Base-by-base conservation (phyloP, 345 rosid species). In the Lepidium africanum region DNA sequence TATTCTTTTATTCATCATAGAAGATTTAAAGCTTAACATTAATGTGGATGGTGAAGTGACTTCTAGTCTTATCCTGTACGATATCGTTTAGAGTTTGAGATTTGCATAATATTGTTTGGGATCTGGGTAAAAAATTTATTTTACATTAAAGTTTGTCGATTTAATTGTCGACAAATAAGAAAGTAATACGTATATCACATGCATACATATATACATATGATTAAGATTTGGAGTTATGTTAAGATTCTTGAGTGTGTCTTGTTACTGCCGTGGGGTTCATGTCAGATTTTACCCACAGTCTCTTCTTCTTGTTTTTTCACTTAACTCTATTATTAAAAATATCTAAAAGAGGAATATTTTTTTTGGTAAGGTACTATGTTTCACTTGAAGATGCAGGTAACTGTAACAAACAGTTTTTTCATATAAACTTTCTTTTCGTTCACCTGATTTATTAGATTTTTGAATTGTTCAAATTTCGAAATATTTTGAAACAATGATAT, bases 181-280 rank as follows among this genome's bases (percentile, higher is more conserved):
- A n/a, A n/a, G n/a, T n/a, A n/a, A n/a, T n/a, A n/a, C n/a, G n/a
- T n/a, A n/a, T n/a, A n/a, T n/a, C n/a, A n/a, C n/a, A n/a, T n/a
- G n/a, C n/a, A n/a, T 25, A 25, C 4, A 25, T 51, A 37, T 32
- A 41, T 59, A 39, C 17, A 47, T 51, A 15, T 19, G 50, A 72
- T 12, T 38, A 55, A 55, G 65, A 46, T 48, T 54, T 55, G 59
- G 65, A 72, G 71, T 19, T 19, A 72, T 65, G 21, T 40, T 48
- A 58, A 56, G 71, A 71, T 71, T 71, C 75, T 72, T 40, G 17
- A 56, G 7, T 60, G 13, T 72, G 76, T 64, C 71, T 61, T 48
- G 76, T 72, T 55, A 41, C 71, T 72, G 65, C 65, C 32, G 76
- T 64, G 71, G 76, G 76, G 70, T 64, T 72, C 59, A 53, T 65